Evolutionary conservation across 139 green algal species (phyloP).

Genomic region (Tetratostichococcus sp.): DNA sequence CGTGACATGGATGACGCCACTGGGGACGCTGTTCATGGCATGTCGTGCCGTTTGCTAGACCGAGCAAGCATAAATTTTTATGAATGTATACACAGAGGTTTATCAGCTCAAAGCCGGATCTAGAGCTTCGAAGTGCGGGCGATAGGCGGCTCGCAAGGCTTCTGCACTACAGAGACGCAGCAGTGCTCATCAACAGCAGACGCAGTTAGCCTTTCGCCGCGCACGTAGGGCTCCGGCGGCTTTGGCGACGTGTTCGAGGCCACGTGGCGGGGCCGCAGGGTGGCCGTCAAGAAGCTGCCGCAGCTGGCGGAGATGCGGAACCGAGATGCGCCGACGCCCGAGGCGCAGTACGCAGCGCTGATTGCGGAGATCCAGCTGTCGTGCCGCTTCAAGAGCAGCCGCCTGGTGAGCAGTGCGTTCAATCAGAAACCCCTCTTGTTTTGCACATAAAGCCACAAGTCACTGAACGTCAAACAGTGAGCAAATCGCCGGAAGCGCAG

Average conservation of each 20-base stretch:
- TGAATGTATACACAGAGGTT: too few relatives aligned
- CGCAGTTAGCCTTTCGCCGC: not conserved
- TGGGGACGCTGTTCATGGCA: too few relatives aligned
- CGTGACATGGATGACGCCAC: too few relatives aligned
- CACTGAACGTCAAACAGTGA: too few relatives aligned
- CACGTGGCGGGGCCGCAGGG: slow-evolving; percentile 44
- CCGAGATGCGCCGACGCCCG: slow-evolving; percentile 5
- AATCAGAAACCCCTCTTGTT: too few relatives aligned
- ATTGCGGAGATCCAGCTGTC: slow-evolving; percentile 63
- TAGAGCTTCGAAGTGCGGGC: too few relatives aligned
- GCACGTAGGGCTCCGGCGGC: slow-evolving; percentile 52
- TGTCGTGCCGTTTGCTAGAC: too few relatives aligned
- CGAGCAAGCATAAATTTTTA: too few relatives aligned
- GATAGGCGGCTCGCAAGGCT: too few relatives aligned
- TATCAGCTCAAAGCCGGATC: too few relatives aligned
- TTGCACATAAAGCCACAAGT: too few relatives aligned
- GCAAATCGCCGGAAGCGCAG: slow-evolving; percentile 12
- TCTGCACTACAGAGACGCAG: too few relatives aligned
- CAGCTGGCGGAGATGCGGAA: not conserved
- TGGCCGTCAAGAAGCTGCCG: slow-evolving; percentile 71
- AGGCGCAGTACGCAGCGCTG: slow-evolving; percentile 41
- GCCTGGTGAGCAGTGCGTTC: slow-evolving; percentile 49
- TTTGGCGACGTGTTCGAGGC: slow-evolving; percentile 71
- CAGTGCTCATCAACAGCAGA: not conserved
- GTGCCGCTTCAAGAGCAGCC: slow-evolving; percentile 41